These are phyloP conservation scores for Wallemia ichthyophaga DNA, from an alignment of 1,284 basidiomycete genomes.

Conservation along the genomic window DNA sequence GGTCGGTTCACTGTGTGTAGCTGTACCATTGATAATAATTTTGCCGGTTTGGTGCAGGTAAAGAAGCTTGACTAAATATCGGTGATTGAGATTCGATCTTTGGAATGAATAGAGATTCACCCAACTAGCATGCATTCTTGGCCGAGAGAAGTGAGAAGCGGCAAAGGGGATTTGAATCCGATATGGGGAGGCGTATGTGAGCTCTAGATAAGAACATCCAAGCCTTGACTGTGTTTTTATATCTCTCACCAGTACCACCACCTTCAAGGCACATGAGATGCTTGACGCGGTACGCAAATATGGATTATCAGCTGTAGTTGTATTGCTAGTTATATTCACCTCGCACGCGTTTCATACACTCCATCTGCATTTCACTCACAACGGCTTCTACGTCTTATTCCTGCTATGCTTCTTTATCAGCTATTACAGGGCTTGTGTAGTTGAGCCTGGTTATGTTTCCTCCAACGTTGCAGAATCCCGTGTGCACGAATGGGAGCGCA, in stretches of 20 bases:
- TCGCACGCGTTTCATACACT: neutral
- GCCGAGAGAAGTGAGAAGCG: neutral
- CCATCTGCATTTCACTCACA: neutral
- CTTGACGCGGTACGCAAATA: neutral
- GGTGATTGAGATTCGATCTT: neutral
- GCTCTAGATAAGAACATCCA: no score
- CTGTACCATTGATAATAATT: neutral
- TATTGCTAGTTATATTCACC: neutral
- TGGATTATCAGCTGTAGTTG: neutral
- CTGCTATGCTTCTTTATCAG: neutral
- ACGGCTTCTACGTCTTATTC: neutral
- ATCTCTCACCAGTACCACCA: neutral
- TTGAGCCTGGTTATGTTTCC: neutral
- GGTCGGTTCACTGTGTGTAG: neutral
- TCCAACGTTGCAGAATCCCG: neutral
- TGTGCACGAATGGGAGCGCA: neutral
- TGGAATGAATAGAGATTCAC: neutral
- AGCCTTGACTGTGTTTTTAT: no score
- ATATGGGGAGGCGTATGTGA: no score
- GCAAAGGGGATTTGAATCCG: no score
- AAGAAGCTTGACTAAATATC: no score
- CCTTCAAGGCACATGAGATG: neutral
- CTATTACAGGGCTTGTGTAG: neutral
- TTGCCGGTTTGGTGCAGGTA: no score
- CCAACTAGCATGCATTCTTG: neutral